phyloP scores from a whole-genome alignment of 129 eudicot species.

The Gnaphalium uliginosum region DNA sequence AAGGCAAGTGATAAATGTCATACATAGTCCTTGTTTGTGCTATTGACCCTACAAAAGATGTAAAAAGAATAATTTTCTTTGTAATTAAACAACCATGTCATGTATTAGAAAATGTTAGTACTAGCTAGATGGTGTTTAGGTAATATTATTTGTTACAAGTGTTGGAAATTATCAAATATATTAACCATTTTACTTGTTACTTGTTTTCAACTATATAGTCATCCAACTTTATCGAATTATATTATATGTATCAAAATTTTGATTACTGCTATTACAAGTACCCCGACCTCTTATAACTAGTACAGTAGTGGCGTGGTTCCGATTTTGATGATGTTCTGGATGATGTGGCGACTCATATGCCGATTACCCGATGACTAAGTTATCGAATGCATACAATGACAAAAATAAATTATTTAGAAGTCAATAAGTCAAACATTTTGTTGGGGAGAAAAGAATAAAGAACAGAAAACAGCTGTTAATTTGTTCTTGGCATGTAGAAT shows the following conservation, averaged over 20 bases:
- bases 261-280: too few species aligned
- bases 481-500: slow-evolving; percentile 24
- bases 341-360: background rate
- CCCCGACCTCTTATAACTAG: too few species aligned
- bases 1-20: slow-evolving; percentile 1
- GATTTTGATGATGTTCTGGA: too few species aligned
- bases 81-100: background rate
- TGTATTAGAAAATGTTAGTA: background rate
- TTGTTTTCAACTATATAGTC: too few species aligned
- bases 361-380: background rate
- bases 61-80: background rate
- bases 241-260: background rate
- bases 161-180: background rate
- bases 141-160: background rate
- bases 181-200: too few species aligned
- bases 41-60: slow-evolving; percentile 13
- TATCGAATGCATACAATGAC: too few species aligned
- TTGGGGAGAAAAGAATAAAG: slow-evolving; percentile 22
- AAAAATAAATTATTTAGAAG: background rate
- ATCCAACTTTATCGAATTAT: too few species aligned
- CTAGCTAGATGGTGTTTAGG: background rate
- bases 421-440: slow-evolving; percentile 16
- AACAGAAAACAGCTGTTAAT: slow-evolving; percentile 34
- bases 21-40: slow-evolving; percentile 6
- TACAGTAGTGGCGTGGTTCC: too few species aligned